phyloP scores from a whole-genome alignment of 2,329 filamentous ascomycete genomes.

The Colletotrichum gloeosporioides region DNA sequence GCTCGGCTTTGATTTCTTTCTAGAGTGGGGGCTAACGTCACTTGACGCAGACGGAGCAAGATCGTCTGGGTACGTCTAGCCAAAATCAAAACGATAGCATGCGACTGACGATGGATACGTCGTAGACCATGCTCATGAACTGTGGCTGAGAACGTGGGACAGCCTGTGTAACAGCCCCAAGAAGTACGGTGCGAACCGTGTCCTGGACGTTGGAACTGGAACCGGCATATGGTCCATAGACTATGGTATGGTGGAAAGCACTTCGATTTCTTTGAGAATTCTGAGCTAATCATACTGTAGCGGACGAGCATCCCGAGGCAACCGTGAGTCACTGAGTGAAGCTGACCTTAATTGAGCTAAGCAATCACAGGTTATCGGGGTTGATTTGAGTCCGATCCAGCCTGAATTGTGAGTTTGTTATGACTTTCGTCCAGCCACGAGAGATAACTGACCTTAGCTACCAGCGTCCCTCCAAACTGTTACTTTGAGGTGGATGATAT shows the following conservation, averaged over 20 bases:
- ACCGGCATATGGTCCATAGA: conserved; percentile 20
- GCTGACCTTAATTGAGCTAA: background rate
- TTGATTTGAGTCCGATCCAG: conserved; percentile 40
- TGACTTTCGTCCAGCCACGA: background rate
- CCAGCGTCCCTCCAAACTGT: conserved; percentile 47
- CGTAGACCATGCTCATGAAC: background rate
- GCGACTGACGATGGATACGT: background rate
- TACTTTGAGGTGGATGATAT: conserved; percentile 45
- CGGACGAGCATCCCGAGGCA: conserved; percentile 34
- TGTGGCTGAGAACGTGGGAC: background rate
- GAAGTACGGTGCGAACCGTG: background rate
- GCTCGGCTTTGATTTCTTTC: background rate
- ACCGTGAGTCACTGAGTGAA: conserved; percentile 14
- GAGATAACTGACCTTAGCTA: conserved; percentile 22
- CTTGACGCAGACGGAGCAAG: background rate
- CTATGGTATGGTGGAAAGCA: conserved; percentile 8
- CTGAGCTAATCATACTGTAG: background rate
- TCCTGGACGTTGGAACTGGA: background rate
- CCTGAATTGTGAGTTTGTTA: conserved; percentile 26
- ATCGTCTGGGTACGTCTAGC: background rate
- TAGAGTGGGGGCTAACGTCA: background rate
- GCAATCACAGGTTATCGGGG: conserved; percentile 26
- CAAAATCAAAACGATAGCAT: background rate
- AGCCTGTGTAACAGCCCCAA: background rate
- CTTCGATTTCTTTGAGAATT: no score